These are phyloP conservation scores for Thuidium tamariscinum DNA, from an alignment of 225 moss, liverwort and hornwort species.

Conservation along the genomic window DNA sequence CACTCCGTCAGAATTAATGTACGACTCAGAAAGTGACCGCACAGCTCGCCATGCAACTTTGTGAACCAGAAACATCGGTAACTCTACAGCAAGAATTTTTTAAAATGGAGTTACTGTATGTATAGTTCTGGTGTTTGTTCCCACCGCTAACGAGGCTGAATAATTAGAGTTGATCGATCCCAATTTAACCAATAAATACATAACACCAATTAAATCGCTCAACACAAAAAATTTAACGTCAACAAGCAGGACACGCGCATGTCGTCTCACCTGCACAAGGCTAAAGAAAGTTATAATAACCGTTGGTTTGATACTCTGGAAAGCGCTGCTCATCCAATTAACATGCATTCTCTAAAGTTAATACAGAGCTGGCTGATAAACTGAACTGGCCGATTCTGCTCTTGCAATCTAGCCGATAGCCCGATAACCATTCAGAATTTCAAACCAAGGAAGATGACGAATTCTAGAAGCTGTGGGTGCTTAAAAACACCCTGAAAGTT, in stretches of 20 bases:
- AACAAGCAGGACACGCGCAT: background rate
- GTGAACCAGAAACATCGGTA: background rate
- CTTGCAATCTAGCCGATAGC: background rate
- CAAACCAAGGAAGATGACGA: background rate
- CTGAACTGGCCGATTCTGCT: conserved; percentile 62
- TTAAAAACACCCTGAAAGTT: background rate
- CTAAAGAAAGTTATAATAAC: conserved; percentile 58
- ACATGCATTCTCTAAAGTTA: conserved; percentile 53
- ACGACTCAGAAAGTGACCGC: background rate
- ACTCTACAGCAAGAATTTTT: background rate
- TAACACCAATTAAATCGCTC: background rate
- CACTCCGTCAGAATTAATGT: background rate
- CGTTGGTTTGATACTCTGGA: conserved; percentile 58
- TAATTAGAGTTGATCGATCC: background rate
- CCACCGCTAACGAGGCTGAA: background rate
- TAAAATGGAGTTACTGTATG: background rate
- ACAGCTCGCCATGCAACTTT: background rate
- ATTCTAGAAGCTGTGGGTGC: background rate
- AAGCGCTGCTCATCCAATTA: conserved; percentile 50
- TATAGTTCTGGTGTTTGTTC: background rate
- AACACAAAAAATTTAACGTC: background rate
- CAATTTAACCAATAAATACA: background rate
- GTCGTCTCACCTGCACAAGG: conserved; percentile 25
- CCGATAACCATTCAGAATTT: no score
- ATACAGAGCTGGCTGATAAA: conserved; percentile 29